Base-by-base conservation (phyloP, 495 filamentous ascomycete genomes). In the Podospora conica region DNA sequence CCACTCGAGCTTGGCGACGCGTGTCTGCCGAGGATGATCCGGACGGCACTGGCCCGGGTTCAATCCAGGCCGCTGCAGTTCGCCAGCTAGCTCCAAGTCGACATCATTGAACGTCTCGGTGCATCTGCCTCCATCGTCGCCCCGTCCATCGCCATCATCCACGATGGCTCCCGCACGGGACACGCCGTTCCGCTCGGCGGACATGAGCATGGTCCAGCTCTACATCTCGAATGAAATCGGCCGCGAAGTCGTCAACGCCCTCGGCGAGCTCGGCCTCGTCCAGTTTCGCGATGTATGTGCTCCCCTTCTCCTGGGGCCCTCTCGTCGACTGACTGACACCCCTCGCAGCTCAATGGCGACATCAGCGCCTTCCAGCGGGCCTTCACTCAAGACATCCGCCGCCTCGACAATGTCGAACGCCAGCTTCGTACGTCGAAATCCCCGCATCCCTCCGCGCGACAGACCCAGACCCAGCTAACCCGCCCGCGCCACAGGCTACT, bases 141-240 rank as follows among this genome's bases (percentile, higher is more conserved):
- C 63, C 28, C 21, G 29, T 40, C 63, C 60, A 65, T 60, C 63
- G 29, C 60, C 55, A 64, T 33, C 68, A 29, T 48, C 71, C 76
- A 73, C 60, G 59, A 86, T 86, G 84, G 84, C 79, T 73, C 78
- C 81, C 69, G 73, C 77, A 71, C 82, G 90, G 81, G 93, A 98
- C 79, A 96, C 92, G 79, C 89, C 97, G 83, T 97, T 99, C 90
- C 95, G 96, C 83, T 98, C 96, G 75, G 89, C 92, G 90, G 93
- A 98, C 80, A 99, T 99, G 95, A 96, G 92, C 85, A 88, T 99
- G 86, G 96, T 96, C 76, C 95, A 98, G 86, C 89, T 99, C 71
- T 99, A 97, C 81, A 93, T 98, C 73, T 91, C 95, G 68, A 97
- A 96, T 72, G 95, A 99, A 82, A 97, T 98, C 67, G 93, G 96